Evolutionary conservation across 768 basidiomycete species (phyloP).

Genomic region (Lentinula boryana): DNA sequence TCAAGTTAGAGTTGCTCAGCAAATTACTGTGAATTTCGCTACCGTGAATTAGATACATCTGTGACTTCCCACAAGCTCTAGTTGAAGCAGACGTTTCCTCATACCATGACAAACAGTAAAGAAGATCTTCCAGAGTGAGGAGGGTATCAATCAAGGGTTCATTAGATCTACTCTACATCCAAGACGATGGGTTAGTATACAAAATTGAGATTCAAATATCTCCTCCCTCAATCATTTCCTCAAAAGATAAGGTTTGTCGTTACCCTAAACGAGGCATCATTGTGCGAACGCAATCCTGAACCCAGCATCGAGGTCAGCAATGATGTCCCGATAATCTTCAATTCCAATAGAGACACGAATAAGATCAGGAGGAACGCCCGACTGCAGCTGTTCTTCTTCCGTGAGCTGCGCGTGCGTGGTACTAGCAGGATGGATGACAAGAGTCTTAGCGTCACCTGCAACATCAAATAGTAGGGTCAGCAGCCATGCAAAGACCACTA

Average conservation of each 20-base stretch:
- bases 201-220: no score
- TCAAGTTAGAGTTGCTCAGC: no score
- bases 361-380: conserved; percentile 51
- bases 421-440: conserved; percentile 52
- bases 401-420: conserved; percentile 58
- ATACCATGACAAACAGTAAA: no score
- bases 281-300: conserved; percentile 18
- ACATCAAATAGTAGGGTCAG: not conserved
- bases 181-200: no score
- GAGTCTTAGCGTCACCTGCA: conserved; percentile 47
- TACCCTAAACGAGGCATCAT: not conserved
- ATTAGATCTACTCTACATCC: no score
- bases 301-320: conserved; percentile 39
- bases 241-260: not conserved
- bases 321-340: conserved; percentile 39
- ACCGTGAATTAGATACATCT: no score
- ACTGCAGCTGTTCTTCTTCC: conserved; percentile 36
- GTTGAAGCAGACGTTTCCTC: no score
- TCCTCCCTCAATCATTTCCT: no score
- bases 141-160: no score
- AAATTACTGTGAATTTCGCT: no score
- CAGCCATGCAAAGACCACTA: not conserved
- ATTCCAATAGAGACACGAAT: conserved; percentile 48
- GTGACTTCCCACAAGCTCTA: no score
- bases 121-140: no score